phyloP scores from a whole-genome alignment of 345 rosid genomes.

The Leavenworthia alabamica region DNA sequence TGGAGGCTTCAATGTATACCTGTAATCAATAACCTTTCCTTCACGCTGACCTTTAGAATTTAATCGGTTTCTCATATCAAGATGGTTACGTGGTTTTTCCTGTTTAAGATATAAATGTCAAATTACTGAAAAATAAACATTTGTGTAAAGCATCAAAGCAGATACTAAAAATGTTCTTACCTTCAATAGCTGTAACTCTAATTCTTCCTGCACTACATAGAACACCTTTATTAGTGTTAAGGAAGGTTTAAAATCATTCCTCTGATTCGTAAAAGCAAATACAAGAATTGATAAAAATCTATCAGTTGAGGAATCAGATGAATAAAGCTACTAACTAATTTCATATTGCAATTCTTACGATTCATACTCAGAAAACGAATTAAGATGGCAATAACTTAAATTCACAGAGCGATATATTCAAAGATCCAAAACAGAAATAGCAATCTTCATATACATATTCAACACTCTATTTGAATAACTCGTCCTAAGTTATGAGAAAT shows the following conservation, averaged over 20 bases:
- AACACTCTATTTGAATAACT: background rate
- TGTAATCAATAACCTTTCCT: slow-evolving; percentile 92
- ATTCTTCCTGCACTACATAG: slow-evolving; percentile 59
- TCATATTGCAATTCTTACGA: background rate
- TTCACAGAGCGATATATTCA: background rate
- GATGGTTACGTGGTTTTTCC: slow-evolving; percentile 93
- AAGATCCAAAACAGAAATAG: too few species aligned
- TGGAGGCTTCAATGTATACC: slow-evolving; percentile 31
- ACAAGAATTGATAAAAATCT: background rate
- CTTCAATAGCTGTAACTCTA: slow-evolving; percentile 68
- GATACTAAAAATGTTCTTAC: slow-evolving; percentile 31
- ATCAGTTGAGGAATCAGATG: background rate
- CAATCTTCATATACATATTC: background rate
- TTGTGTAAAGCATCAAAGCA: background rate
- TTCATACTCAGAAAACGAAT: background rate
- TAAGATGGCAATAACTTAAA: background rate
- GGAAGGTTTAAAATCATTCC: background rate
- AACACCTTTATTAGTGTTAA: slow-evolving; percentile 7
- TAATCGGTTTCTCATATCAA: slow-evolving; percentile 88
- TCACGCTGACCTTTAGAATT: slow-evolving; percentile 83
- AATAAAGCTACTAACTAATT: background rate
- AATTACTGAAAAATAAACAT: background rate
- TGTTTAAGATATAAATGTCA: slow-evolving; percentile 15
- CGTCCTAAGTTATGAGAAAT: background rate
- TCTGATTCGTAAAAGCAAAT: background rate